Evolutionary conservation across 495 filamentous ascomycete species (phyloP), one percentile per base, ranked within the genome.

Genomic region (Pseudotulostoma volvatum): DNA sequence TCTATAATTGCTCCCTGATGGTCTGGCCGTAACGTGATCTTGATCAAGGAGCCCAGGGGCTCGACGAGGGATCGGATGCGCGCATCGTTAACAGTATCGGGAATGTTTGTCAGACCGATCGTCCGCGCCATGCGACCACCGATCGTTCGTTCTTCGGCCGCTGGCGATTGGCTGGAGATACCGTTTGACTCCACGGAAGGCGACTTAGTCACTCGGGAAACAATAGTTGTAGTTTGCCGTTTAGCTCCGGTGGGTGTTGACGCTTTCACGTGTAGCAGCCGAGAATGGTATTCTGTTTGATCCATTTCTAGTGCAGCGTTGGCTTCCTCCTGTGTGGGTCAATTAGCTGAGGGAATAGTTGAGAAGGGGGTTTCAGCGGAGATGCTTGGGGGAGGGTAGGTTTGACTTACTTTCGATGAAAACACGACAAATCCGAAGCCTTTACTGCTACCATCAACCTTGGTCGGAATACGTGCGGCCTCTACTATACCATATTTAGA

Each of bases 1-100:
- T 96, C 90, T 32, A 94, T 66, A 36, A 87, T 77, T 7, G 86
- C 90, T n/a, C 90, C 88, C 45, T 77, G 72, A 41, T 90, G 81
- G 36, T 83, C 71, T 1, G 84, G 84, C 30, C 72, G 66, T 30
- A 79, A 51, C 9, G 64, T 48, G 21, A 79, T 60, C 50, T 75
- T 73, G 41, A 69, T 53, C 15, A 77, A 50, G 16, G 56, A 54
- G 15, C 71, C 73, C 35, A 59, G 70, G 8, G 71, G 68, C 41
- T 81, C 77, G 7, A 77, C 61, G 15, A 79, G 55, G 9, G 64
- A 57, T n/a, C 64, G 66, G 37, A 80, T 65, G 1, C 73, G 71
- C 7, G 71, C 67, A 42, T 76, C 70, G 36, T 77, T 80, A 42
- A 79, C 66, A 0, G 74, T 80, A 42, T 80, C 76, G 1, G 76